Base-by-base conservation (phyloP, 2,329 filamentous ascomycete genomes). In the Penicillium oxalicum region DNA sequence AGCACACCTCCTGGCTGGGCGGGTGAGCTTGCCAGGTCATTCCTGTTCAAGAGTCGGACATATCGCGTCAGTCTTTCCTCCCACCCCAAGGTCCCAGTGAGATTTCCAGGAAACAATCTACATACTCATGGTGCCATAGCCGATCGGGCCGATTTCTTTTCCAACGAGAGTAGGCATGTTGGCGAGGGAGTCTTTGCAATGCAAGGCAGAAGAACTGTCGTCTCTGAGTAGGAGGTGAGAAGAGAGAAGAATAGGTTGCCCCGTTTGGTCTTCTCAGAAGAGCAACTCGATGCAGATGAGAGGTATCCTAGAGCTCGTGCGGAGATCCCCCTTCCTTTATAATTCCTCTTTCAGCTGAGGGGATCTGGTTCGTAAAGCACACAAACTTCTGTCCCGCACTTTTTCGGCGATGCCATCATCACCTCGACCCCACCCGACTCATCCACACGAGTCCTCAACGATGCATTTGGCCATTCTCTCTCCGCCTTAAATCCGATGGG, bases 101-200 rank as follows among this genome's bases (percentile, higher is more conserved):
- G 28, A 32, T 32, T 8, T 4, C 29, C 35, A 13, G 26, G 11
- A 33, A 34, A 25, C 2, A 26, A 39, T 11, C 18, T 13, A 57
- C 67, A 49, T 67, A 77, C 76, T 71, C 77, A 81, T 79, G 35
- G 80, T 70, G 54, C 79, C 78, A 57, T 73, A 79, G 62, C 78
- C 79, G 40, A 76, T 75, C 29, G 67, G 60, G 46, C 77, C 76
- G 43, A 81, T 66, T 58, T 63, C 57, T 35, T 57, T 58, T 51
- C 63, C 63, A 26, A 63, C 50, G 27, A 66, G 59, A 39, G 56
- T 52, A 53, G 63, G 62, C 64, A 67, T 67, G 47, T 27, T 60
- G 18, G 42, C 12, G 37, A 18, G 37, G 32, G 40, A 13, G 8
- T 24, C 11, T 25, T 18, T 27, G 3, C 26, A 29, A 24, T 4